These are phyloP conservation scores for Taiozyma sp. DNA, from an alignment of 1,139 yeast genomes.

Conservation along the genomic window DNA sequence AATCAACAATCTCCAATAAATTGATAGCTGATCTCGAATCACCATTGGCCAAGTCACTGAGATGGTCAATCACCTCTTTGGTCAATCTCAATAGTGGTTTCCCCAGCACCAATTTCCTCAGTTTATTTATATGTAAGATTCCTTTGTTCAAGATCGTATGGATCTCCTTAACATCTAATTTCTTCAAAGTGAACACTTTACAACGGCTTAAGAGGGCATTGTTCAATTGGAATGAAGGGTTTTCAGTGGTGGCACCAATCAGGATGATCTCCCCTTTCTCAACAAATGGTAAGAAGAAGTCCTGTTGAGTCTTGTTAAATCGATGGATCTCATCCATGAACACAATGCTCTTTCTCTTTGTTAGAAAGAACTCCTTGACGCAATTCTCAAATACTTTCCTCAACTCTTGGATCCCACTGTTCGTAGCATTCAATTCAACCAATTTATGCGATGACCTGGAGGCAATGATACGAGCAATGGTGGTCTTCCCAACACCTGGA, in stretches of 20 bases:
- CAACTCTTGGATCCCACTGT: constrained; percentile 65
- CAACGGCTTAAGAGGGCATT: constrained; percentile 86
- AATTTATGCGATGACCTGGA: constrained; percentile 40
- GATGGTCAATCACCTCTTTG: constrained; percentile 55
- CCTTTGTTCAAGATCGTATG: constrained; percentile 58
- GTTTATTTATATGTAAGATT: constrained; percentile 51
- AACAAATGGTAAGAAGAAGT: constrained; percentile 67
- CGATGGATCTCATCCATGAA: constrained; percentile 94
- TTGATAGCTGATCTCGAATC: constrained; percentile 85
- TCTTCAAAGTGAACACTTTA: constrained; percentile 77
- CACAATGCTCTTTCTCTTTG: constrained; percentile 67
- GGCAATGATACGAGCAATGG: constrained; percentile 46
- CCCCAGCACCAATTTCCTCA: constrained; percentile 39
- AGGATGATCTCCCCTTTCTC: constrained; percentile 63
- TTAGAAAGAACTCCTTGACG: constrained; percentile 55
- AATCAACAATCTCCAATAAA: constrained; percentile 56
- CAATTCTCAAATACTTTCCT: constrained; percentile 72
- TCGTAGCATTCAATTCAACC: constrained; percentile 84
- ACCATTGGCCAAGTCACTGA: constrained; percentile 80
- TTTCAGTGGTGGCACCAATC: constrained; percentile 96
- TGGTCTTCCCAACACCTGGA: constrained; percentile 94
- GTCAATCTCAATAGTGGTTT: constrained; percentile 42
- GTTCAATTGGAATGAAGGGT: constrained; percentile 87
- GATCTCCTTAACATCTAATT: constrained; percentile 50
- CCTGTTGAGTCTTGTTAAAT: constrained; percentile 87